Evolutionary conservation across 148 eudicot genomes (phyloP), one percentile per base, ranked within the genome.

Genomic region (Hydrangea macrophylla): DNA sequence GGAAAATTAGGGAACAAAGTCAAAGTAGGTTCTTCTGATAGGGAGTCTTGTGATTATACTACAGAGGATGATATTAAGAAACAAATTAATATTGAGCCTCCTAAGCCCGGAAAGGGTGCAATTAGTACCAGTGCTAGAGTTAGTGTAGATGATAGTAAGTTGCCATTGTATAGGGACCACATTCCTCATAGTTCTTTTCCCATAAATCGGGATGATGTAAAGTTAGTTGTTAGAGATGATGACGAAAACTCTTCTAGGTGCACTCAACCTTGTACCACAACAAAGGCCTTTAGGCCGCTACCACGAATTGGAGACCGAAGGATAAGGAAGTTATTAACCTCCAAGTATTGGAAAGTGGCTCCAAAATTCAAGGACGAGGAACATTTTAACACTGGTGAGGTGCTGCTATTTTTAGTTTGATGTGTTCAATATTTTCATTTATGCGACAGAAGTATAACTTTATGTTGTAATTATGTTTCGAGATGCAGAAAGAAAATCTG

Each of bases 191-290:
- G 74, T 78, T 75, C 83, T 54, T 72, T 76, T 71, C 81, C 88
- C 44, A 73, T 72, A 17, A 33, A 56, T 64, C 73, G 76, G 85
- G 85, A 79, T 70, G 78, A 75, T 88, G 88, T 88, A 82, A 87
- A 85, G 60, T 70, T 94, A 94, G 92, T 77, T 79, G 44, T 61
- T 88, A 91, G 89, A 87, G 96, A 94, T 91, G 89, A 91, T 89
- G 99, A 90, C 82, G 98, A 88, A 83, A 93, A 90, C 65, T 85
- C 76, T 79, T 90, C 83, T 27, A 84, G 81, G 87, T 85, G 88
- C 78, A 83, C 70, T 69, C 82, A 83, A 65, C 84, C 81, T 76
- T 82, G 88, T 83, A 79, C 82, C 33, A 28, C 60, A 27, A 82
- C 65, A 62, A 88, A 82, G 80, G 72, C 80, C 64, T 57, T 73